Evolutionary conservation across 2,329 filamentous ascomycete species (phyloP).

Genomic region (Ascocoryne sarcoides): DNA sequence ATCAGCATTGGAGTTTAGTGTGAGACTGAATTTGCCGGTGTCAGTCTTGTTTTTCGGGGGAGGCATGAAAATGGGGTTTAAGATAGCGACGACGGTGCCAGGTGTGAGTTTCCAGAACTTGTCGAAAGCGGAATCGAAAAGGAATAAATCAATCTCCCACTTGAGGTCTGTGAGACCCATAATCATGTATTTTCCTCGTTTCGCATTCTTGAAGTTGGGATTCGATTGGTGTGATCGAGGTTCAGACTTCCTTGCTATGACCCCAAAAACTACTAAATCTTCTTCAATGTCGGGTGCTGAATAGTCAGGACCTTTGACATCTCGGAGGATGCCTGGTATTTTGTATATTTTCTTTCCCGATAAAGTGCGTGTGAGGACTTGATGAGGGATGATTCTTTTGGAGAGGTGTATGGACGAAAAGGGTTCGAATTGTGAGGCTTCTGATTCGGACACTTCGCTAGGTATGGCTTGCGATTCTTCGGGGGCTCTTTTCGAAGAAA

Average conservation of each 20-base stretch:
- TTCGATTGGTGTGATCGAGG: conserved; percentile 53
- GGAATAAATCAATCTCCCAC: conserved; percentile 83
- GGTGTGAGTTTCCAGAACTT: conserved; percentile 89
- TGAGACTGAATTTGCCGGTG: conserved; percentile 76
- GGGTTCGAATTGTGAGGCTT: conserved; percentile 65
- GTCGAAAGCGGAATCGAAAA: conserved; percentile 85
- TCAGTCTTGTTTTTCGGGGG: conserved; percentile 67
- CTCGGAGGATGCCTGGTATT: conserved; percentile 71
- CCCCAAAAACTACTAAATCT: conserved; percentile 82
- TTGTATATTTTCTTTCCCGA: conserved; percentile 67
- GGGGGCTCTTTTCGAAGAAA: conserved; percentile 5
- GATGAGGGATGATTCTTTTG: conserved; percentile 74
- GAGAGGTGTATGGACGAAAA: conserved; percentile 81
- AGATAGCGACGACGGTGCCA: conserved; percentile 83
- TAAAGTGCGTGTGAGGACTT: conserved; percentile 68
- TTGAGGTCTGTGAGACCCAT: conserved; percentile 79
- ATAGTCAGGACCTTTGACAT: conserved; percentile 76
- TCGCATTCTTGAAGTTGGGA: conserved; percentile 36
- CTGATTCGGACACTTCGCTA: conserved; percentile 34
- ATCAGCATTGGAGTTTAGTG: conserved; percentile 78
- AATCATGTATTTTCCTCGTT: conserved; percentile 82
- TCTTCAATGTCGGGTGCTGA: conserved; percentile 73
- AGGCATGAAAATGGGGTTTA: conserved; percentile 88
- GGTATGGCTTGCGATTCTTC: conserved; percentile 20
- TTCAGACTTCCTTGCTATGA: conserved; percentile 81